These are phyloP conservation scores for Colletotrichum shisoi DNA, from an alignment of 2,329 filamentous ascomycete genomes.

Conservation along the genomic window DNA sequence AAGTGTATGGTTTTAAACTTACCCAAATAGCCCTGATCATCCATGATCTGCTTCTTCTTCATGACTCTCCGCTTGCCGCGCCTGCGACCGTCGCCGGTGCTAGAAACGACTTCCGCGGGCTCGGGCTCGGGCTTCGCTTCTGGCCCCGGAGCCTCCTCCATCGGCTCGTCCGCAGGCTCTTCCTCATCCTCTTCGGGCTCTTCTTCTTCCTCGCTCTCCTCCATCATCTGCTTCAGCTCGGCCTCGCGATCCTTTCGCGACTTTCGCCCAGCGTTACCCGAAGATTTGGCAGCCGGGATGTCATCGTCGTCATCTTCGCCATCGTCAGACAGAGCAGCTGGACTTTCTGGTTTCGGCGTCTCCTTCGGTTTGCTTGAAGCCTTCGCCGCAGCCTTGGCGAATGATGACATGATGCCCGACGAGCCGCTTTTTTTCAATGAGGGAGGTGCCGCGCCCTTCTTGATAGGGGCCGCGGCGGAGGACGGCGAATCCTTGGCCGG, in stretches of 20 bases:
- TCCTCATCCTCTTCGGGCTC: constrained; percentile 65
- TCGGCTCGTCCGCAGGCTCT: constrained; percentile 51
- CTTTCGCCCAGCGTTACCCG: constrained; percentile 48
- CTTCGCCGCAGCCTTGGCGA: constrained; percentile 67
- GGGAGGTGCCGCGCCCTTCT: constrained; percentile 49
- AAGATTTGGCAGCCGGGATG: constrained; percentile 52
- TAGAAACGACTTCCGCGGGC: constrained; percentile 62
- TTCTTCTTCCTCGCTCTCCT: constrained; percentile 69
- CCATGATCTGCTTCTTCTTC: constrained; percentile 86
- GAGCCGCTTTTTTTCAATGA: constrained; percentile 67
- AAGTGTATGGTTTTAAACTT: constrained; percentile 47
- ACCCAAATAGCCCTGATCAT: constrained; percentile 91
- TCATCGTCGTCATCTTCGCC: constrained; percentile 64
- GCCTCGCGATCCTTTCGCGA: constrained; percentile 70
- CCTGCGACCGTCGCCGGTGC: constrained; percentile 66
- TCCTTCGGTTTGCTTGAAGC: constrained; percentile 37
- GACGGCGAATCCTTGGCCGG: constrained; percentile 52
- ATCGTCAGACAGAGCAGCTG: constrained; percentile 58
- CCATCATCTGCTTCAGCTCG: constrained; percentile 77
- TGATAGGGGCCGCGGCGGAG: constrained; percentile 50
- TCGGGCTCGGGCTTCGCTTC: constrained; percentile 53
- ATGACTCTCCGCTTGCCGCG: constrained; percentile 81
- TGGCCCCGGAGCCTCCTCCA: constrained; percentile 52
- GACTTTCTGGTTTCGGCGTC: constrained; percentile 16
- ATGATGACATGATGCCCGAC: constrained; percentile 74